Evolutionary conservation across 768 basidiomycete genomes (phyloP).

Genomic region (Hebeloma cylindrosporum): DNA sequence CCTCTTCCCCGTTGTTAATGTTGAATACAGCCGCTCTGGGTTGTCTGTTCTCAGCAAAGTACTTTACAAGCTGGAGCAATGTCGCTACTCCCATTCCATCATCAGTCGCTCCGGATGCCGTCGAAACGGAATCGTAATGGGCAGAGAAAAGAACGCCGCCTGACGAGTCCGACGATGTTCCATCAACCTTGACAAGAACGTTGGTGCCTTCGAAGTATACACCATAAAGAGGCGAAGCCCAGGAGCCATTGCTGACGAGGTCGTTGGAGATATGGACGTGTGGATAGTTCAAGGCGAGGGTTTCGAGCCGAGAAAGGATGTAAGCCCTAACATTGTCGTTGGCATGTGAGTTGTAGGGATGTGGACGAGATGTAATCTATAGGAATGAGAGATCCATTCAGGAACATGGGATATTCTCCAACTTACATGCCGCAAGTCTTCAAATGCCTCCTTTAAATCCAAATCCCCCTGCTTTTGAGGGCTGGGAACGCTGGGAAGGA

Average conservation of each 20-base stretch:
- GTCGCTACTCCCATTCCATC: slow-evolving; percentile 74
- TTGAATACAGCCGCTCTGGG: slow-evolving; percentile 73
- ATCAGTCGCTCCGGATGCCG: slow-evolving; percentile 73
- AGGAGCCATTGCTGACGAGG: slow-evolving; percentile 49
- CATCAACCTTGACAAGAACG: slow-evolving; percentile 55
- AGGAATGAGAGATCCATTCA: background rate
- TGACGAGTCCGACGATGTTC: slow-evolving; percentile 7
- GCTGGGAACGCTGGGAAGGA: slow-evolving; percentile 43
- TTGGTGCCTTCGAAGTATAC: slow-evolving; percentile 70
- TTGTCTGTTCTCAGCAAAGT: slow-evolving; percentile 49
- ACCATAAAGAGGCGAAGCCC: slow-evolving; percentile 29
- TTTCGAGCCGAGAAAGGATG: slow-evolving; percentile 52
- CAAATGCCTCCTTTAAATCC: slow-evolving; percentile 53
- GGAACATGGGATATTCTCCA: background rate
- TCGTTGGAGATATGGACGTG: slow-evolving; percentile 43
- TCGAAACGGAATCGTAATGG: slow-evolving; percentile 81
- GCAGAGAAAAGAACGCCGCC: slow-evolving; percentile 44
- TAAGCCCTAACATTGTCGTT: slow-evolving; percentile 68
- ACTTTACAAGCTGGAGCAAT: slow-evolving; percentile 62
- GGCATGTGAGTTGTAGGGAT: slow-evolving; percentile 75
- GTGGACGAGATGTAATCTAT: slow-evolving; percentile 68
- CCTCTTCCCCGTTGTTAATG: slow-evolving; percentile 85
- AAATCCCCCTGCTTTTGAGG: slow-evolving; percentile 40
- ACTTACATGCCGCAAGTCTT: slow-evolving; percentile 55
- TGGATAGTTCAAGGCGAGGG: slow-evolving; percentile 41